Conservation (phyloP, 2,329 filamentous ascomycete species). For the Colletotrichum siamense region DNA sequence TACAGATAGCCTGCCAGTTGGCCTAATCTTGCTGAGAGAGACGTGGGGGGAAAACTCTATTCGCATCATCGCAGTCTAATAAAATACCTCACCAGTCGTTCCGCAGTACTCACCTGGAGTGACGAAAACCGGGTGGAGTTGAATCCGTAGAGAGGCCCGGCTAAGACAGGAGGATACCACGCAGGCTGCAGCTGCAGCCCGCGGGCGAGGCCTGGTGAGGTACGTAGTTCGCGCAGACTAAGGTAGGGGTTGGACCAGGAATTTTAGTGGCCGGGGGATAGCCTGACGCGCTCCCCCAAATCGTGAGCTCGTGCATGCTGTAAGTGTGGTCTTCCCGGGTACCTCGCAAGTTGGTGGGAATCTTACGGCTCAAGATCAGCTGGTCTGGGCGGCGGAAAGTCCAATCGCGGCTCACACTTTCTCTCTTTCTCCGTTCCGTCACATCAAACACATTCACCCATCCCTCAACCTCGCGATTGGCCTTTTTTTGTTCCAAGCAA, state of each 20-base stretch:
- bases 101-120: neutral
- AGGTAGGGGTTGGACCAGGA: neutral
- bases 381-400: conserved; percentile 21
- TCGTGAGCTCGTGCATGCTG: conserved; percentile 17
- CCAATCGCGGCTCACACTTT: neutral
- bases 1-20: neutral
- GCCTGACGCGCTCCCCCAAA: conserved; percentile 20
- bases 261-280: conserved; percentile 8
- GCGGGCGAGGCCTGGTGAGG: neutral
- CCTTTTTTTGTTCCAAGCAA: neutral
- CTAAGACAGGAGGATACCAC: neutral
- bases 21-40: neutral
- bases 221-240: neutral
- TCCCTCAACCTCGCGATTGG: neutral
- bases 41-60: neutral
- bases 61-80: neutral
- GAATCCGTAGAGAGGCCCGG: neutral
- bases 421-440: neutral
- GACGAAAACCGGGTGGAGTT: neutral
- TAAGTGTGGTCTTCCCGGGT: conserved; percentile 3
- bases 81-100: neutral
- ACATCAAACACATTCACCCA: neutral
- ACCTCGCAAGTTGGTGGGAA: conserved; percentile 5
- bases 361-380: conserved; percentile 1
- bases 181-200: neutral